A percentile compares a stretch with the other conserved stretches of the same genome.
Conservation (phyloP, 495 filamentous ascomycete species). For the Penicillium steckii region DNA sequence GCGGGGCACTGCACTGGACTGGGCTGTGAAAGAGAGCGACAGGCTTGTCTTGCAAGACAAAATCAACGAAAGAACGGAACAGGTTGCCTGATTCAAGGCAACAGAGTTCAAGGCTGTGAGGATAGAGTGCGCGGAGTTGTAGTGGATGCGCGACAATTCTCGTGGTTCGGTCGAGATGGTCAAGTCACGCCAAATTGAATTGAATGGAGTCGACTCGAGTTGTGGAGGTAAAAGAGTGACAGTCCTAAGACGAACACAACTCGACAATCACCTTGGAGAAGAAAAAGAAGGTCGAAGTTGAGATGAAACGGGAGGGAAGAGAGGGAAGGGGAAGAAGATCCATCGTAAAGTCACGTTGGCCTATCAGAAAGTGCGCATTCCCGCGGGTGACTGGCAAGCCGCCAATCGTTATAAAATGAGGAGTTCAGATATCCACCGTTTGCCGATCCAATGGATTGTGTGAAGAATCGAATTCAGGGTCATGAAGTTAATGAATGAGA, state of each 20-base stretch:
- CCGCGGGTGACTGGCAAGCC: slow-evolving; percentile 5
- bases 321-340: slow-evolving; percentile 10
- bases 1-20: too few species aligned
- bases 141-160: neutral
- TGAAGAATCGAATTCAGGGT: neutral
- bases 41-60: neutral
- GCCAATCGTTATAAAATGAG: slow-evolving; percentile 25
- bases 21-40: too few species aligned
- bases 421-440: slow-evolving; percentile 21
- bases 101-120: too few species aligned
- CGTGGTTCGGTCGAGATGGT: neutral
- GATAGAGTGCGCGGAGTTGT: neutral
- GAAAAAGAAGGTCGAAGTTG: slow-evolving; percentile 1
- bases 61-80: neutral
- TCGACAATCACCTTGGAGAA: neutral
- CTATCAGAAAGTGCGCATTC: slow-evolving; percentile 24
- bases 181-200: neutral
- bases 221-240: slow-evolving; percentile 2
- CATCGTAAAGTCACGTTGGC: slow-evolving; percentile 8
- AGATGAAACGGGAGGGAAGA: slow-evolving; percentile 23
- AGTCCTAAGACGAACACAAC: neutral
- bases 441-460: slow-evolving; percentile 22
- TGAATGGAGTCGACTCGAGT: neutral
- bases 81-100: neutral
- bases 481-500: neutral